These are phyloP conservation scores for Isatis tinctoria DNA, from an alignment of 345 rosid species.

Conservation along the genomic window DNA sequence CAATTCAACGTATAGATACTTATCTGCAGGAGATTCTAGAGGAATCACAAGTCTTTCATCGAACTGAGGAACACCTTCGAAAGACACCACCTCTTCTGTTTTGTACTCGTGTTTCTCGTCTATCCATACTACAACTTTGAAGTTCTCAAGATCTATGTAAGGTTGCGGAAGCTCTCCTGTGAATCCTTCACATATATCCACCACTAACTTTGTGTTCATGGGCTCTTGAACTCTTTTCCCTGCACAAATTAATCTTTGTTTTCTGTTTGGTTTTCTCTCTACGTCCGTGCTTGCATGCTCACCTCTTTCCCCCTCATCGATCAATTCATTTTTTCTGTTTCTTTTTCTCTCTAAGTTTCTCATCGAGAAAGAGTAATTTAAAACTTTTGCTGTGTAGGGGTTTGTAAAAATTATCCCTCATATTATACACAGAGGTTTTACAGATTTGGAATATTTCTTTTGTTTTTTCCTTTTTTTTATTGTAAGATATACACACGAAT, in stretches of 20 bases:
- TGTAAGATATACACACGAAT: too few species aligned
- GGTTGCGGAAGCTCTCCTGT: not conserved
- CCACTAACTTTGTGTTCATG: not conserved
- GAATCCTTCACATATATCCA: not conserved
- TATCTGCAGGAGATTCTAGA: not conserved
- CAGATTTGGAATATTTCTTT: too few species aligned
- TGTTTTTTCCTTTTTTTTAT: too few species aligned
- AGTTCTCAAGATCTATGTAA: not conserved
- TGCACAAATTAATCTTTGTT: not conserved
- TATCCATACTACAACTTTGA: not conserved
- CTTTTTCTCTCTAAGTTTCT: too few species aligned
- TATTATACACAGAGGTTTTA: too few species aligned
- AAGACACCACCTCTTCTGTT: not conserved
- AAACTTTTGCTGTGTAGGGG: too few species aligned
- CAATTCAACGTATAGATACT: slow-evolving; percentile 4
- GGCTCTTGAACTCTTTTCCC: not conserved
- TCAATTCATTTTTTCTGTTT: too few species aligned
- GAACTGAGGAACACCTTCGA: not conserved
- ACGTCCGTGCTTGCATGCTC: not conserved
- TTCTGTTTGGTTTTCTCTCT: not conserved
- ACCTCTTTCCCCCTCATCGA: too few species aligned
- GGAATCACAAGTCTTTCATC: not conserved
- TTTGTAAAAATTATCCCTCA: too few species aligned
- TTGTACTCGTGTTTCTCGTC: not conserved
- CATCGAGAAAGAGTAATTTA: too few species aligned